Evolutionary conservation across 768 basidiomycete genomes (phyloP), one percentile per base, ranked within the genome.

Genomic region (Mrakia frigida): DNA sequence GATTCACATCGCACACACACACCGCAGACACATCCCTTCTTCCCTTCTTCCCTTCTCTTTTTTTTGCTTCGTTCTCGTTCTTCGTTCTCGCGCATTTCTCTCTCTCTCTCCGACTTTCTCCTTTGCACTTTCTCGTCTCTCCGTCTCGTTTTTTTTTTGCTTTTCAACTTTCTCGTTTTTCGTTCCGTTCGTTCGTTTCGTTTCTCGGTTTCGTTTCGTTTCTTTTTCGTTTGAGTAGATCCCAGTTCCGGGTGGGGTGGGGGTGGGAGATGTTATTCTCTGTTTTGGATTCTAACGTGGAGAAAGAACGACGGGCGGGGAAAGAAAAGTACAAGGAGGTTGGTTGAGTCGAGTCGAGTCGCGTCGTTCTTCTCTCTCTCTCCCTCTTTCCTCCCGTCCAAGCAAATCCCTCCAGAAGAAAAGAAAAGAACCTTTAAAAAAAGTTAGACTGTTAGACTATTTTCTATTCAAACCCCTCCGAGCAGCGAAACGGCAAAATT

Each of bases 401-500:
- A 7, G 43, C 23, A 23, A 6, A 53, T 46, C 61, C 61, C 61
- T 63, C n/a, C n/a, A n/a, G n/a, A 46, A 46, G 9, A 14, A 14
- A 46, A 9, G 43, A 9, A 14, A 46, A 6, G 43, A 41, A 41
- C 14, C 35, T 14, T 67, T 37, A 67, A 7, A n/a, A n/a, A n/a
- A n/a, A n/a, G n/a, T n/a, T n/a, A n/a, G n/a, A n/a, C n/a, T n/a
- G n/a, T n/a, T n/a, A n/a, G n/a, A n/a, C n/a, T n/a, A n/a, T n/a
- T n/a, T n/a, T n/a, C n/a, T n/a, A n/a, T n/a, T n/a, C n/a, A n/a
- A n/a, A n/a, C n/a, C n/a, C n/a, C n/a, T n/a, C n/a, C 37, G 14
- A 10, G 21, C 13, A 23, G 39, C 72, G 50, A 94, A 88, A 78
- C 85, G 85, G 80, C 46, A 50, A 94, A 95, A 82, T 94, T 95